Evolutionary conservation across 2,329 filamentous ascomycete genomes (phyloP).

Genomic region (Talaromyces sp.): DNA sequence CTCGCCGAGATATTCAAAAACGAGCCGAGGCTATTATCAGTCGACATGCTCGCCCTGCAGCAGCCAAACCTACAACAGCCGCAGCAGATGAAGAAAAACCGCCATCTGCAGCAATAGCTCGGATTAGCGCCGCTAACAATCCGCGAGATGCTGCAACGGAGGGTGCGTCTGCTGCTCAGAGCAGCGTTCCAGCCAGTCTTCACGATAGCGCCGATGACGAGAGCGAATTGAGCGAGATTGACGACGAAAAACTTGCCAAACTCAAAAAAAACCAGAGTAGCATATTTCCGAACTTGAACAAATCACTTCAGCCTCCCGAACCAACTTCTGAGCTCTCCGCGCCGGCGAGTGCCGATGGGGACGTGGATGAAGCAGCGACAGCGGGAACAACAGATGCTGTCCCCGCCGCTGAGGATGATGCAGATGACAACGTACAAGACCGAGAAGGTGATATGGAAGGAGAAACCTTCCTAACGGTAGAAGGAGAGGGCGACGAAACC

Average conservation of each 20-base stretch:
- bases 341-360: conserved; percentile 16
- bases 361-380: conserved; percentile 15
- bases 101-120: conserved; percentile 13
- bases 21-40: conserved; percentile 52
- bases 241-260: conserved; percentile 28
- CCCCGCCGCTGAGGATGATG: neutral
- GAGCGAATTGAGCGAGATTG: conserved; percentile 62
- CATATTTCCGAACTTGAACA: conserved; percentile 21
- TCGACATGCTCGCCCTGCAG: conserved; percentile 27
- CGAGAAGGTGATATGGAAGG: conserved; percentile 10
- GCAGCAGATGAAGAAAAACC: conserved; percentile 23
- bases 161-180: conserved; percentile 22
- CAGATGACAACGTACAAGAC: neutral
- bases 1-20: conserved; percentile 53
- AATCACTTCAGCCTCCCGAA: conserved; percentile 13
- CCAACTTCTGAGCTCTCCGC: conserved; percentile 21
- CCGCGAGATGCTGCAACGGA: conserved; percentile 8
- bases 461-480: conserved; percentile 4
- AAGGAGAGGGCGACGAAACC: conserved; percentile 7
- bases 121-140: conserved; percentile 13
- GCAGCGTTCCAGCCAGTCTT: conserved; percentile 54
- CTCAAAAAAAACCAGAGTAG: conserved; percentile 18
- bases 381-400: neutral
- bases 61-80: conserved; percentile 17
- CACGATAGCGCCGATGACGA: conserved; percentile 64